These are phyloP conservation scores for Neolentinus lepideus DNA, from an alignment of 1,284 basidiomycete species.

Conservation along the genomic window DNA sequence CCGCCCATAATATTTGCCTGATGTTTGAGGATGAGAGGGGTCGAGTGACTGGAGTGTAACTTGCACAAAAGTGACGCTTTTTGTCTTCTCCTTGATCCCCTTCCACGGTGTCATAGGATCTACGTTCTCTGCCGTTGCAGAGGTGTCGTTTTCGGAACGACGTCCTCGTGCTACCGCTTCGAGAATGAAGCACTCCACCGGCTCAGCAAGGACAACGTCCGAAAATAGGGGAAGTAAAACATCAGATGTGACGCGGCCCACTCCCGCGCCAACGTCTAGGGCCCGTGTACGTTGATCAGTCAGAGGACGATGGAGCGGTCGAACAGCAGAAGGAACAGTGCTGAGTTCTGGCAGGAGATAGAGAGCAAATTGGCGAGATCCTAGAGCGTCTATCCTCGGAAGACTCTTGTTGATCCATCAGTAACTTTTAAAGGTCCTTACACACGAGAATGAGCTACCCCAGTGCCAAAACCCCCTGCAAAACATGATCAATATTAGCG, in stretches of 20 bases:
- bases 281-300: slow-evolving; percentile 50
- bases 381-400: slow-evolving; percentile 82
- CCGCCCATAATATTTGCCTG: slow-evolving; percentile 43
- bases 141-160: slow-evolving; percentile 20
- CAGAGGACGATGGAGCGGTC: slow-evolving; percentile 18
- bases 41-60: slow-evolving; percentile 77
- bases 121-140: not conserved
- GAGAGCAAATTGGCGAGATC: slow-evolving; percentile 82
- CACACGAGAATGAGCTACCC: slow-evolving; percentile 35
- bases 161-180: slow-evolving; percentile 55
- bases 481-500: slow-evolving; percentile 14
- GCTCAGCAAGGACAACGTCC: slow-evolving; percentile 85
- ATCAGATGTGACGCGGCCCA: slow-evolving; percentile 84
- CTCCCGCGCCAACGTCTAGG: slow-evolving; percentile 87
- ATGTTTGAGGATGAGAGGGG: slow-evolving; percentile 40
- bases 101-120: slow-evolving; percentile 44
- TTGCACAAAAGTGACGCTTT: slow-evolving; percentile 77
- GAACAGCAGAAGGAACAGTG: slow-evolving; percentile 64
- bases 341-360: slow-evolving; percentile 74
- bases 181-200: slow-evolving; percentile 69
- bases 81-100: slow-evolving; percentile 54
- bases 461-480: slow-evolving; percentile 65
- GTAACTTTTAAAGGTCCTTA: not conserved
- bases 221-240: slow-evolving; percentile 81
- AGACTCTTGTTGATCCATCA: slow-evolving; percentile 49